These are phyloP conservation scores for Collybia mongolica DNA, from an alignment of 768 basidiomycete genomes.

Conservation along the genomic window DNA sequence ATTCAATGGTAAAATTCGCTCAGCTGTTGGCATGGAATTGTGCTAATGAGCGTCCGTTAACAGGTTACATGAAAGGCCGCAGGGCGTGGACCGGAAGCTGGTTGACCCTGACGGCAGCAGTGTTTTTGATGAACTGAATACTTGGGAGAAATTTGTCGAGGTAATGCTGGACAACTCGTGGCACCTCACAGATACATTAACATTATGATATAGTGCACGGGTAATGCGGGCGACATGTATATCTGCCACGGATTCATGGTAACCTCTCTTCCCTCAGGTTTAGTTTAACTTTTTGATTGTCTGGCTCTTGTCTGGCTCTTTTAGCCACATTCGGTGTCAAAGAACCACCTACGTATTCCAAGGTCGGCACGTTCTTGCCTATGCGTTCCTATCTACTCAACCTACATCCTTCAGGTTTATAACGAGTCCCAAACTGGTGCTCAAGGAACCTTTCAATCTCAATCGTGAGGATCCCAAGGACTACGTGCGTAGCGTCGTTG, in stretches of 20 bases:
- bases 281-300: too few species aligned
- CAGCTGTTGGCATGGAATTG: neutral
- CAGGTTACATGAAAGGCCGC: slow-evolving; percentile 3
- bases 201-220: neutral
- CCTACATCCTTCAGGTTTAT: neutral
- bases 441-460: slow-evolving; percentile 1
- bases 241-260: slow-evolving; percentile 7
- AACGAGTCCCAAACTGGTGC: slow-evolving; percentile 2
- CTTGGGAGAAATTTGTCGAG: slow-evolving; percentile 5
- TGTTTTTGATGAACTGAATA: neutral
- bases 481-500: neutral
- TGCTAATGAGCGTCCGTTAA: too few species aligned
- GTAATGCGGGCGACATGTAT: neutral
- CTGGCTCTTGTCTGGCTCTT: too few species aligned
- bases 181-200: too few species aligned
- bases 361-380: neutral
- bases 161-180: neutral
- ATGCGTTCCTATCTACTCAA: too few species aligned
- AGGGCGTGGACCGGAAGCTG: neutral
- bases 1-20: neutral
- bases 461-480: slow-evolving; percentile 1
- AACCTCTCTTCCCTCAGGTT: neutral
- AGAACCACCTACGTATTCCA: slow-evolving; percentile 6
- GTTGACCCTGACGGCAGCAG: slow-evolving; percentile 2
- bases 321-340: slow-evolving; percentile 3